phyloP scores from a whole-genome alignment of 2,329 filamentous ascomycete genomes.

The Talaromyces funiculosus region DNA sequence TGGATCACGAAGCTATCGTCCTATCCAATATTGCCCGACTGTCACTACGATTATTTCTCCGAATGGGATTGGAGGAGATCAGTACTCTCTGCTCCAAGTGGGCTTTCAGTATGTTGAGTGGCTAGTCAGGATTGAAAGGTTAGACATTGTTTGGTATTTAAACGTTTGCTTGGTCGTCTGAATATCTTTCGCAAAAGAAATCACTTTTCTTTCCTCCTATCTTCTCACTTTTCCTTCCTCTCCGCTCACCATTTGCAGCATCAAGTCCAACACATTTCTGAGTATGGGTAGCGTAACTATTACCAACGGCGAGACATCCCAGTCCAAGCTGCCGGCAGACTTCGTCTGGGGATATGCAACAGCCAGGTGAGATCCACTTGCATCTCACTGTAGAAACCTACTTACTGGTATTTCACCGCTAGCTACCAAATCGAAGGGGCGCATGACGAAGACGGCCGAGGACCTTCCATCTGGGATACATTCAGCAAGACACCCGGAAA shows the following conservation, averaged over 20 bases:
- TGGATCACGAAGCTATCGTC: neutral
- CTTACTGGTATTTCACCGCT: conserved; percentile 7
- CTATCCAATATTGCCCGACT: neutral
- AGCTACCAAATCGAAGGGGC: conserved; percentile 88
- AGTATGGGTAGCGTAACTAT: conserved; percentile 1
- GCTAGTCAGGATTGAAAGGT: neutral
- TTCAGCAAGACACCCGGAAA: conserved; percentile 77
- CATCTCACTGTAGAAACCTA: neutral
- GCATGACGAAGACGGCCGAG: conserved; percentile 67
- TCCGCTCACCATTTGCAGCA: neutral
- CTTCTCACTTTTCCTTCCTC: neutral
- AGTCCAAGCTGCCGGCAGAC: conserved; percentile 53
- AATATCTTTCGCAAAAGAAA: neutral
- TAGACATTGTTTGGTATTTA: neutral
- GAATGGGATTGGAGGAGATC: neutral
- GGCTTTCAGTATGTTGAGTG: neutral
- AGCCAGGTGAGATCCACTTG: conserved; percentile 50
- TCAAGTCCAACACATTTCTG: neutral
- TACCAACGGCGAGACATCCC: conserved; percentile 12
- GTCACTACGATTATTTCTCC: neutral
- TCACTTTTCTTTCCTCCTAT: neutral
- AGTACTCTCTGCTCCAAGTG: neutral
- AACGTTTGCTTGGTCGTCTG: neutral
- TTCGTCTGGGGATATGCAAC: conserved; percentile 79
- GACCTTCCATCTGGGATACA: conserved; percentile 82